These are phyloP conservation scores for Austroboletus eburneus DNA, from an alignment of 768 basidiomycete species.

Conservation along the genomic window DNA sequence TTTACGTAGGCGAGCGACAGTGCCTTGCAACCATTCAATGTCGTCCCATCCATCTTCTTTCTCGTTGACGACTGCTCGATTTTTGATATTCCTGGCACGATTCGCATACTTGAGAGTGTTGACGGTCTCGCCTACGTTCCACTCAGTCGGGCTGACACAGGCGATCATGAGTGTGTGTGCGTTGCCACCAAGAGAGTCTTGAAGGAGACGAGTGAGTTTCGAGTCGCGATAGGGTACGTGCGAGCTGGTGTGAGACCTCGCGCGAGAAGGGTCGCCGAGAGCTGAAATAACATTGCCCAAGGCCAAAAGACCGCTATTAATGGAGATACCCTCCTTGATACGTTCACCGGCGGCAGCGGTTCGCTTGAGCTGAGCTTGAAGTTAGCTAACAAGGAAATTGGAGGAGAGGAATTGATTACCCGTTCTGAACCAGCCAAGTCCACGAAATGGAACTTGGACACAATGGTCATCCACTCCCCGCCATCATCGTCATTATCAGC, in stretches of 20 bases:
- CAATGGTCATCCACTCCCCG: slow-evolving; percentile 86
- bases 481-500: slow-evolving; percentile 51
- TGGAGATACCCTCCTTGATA: slow-evolving; percentile 98
- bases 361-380: slow-evolving; percentile 70
- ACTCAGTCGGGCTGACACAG: slow-evolving; percentile 94
- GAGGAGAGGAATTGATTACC: slow-evolving; percentile 38
- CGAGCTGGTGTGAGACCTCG: slow-evolving; percentile 76
- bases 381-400: slow-evolving; percentile 13
- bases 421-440: slow-evolving; percentile 97
- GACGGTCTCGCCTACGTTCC: slow-evolving; percentile 90
- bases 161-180: slow-evolving; percentile 99
- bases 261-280: slow-evolving; percentile 87
- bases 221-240: slow-evolving; percentile 98
- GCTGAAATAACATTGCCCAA: slow-evolving; percentile 99
- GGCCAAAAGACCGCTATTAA: slow-evolving; percentile 94
- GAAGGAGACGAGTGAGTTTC: slow-evolving; percentile 76
- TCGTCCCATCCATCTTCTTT: slow-evolving; percentile 99
- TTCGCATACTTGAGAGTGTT: slow-evolving; percentile 97
- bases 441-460: slow-evolving; percentile 97
- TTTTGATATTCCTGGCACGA: slow-evolving; percentile 96
- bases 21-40: slow-evolving; percentile 90
- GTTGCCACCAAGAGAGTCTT: slow-evolving; percentile 95
- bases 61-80: slow-evolving; percentile 86
- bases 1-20: slow-evolving; percentile 78
- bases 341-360: slow-evolving; percentile 95